phyloP scores from a whole-genome alignment of 164 flowering plant genomes.

The Protea cynaroides region DNA sequence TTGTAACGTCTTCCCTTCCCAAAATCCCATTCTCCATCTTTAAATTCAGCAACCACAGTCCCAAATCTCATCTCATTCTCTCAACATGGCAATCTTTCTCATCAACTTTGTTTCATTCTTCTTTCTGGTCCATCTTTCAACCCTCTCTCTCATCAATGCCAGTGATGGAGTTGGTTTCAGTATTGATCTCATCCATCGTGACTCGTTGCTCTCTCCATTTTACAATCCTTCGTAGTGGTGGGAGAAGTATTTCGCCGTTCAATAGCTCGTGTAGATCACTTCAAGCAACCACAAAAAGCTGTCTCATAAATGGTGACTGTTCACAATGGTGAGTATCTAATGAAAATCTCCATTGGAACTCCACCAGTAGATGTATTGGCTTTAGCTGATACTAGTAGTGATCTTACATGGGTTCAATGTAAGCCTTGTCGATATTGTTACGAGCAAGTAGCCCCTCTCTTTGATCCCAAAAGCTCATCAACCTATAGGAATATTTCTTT shows the following conservation, averaged over 20 bases:
- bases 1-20: no score
- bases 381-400: conserved; percentile 32
- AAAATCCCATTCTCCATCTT: no score
- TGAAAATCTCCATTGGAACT: conserved; percentile 19
- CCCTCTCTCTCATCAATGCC: no score
- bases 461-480: conserved; percentile 25
- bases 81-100: no score
- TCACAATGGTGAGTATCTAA: conserved; percentile 16
- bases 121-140: no score
- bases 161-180: conserved; percentile 25
- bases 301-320: no score
- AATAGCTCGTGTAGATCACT: conserved; percentile 9
- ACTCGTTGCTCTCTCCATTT: conserved; percentile 33
- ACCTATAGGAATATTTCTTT: conserved; percentile 38
- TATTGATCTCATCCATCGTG: conserved; percentile 32
- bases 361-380: conserved; percentile 15
- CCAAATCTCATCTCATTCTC: no score
- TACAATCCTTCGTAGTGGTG: conserved; percentile 19
- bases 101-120: no score
- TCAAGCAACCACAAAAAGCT: conserved; percentile 22
- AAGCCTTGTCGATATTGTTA: conserved; percentile 26
- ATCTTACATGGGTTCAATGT: conserved; percentile 39
- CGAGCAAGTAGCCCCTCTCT: conserved; percentile 19
- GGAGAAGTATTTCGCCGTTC: conserved; percentile 22
- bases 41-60: no score